Conservation (phyloP, 2,329 filamentous ascomycete genomes). For the Ambrosiella xylebori region DNA sequence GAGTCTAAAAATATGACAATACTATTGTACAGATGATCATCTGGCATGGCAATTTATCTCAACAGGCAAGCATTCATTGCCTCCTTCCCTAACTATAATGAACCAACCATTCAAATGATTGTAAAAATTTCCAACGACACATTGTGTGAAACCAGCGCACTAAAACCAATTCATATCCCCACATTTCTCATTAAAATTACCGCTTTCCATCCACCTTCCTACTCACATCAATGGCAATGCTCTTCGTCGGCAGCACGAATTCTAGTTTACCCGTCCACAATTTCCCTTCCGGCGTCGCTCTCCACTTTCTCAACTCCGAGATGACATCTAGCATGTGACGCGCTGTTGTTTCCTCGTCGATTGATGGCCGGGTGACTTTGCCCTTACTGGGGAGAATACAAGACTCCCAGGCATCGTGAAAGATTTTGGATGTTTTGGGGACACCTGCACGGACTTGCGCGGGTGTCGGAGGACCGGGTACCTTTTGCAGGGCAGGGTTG, state of each 20-base stretch:
- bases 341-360: conserved; percentile 2
- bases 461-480: conserved; percentile 30
- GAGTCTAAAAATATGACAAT: too few relatives aligned
- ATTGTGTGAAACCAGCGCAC: too few relatives aligned
- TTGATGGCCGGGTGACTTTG: not conserved
- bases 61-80: too few relatives aligned
- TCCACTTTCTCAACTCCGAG: not conserved
- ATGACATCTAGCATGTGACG: conserved; percentile 5
- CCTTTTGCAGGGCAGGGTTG: conserved; percentile 18
- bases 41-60: too few relatives aligned
- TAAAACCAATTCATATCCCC: too few relatives aligned
- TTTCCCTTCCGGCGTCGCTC: not conserved
- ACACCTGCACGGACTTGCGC: conserved; percentile 33
- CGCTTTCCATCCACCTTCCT: too few relatives aligned
- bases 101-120: too few relatives aligned
- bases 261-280: conserved; percentile 4
- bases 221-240: not conserved
- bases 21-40: too few relatives aligned
- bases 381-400: conserved; percentile 23
- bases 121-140: too few relatives aligned
- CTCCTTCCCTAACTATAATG: too few relatives aligned
- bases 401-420: conserved; percentile 34
- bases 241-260: not conserved
- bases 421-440: conserved; percentile 28
- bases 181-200: too few relatives aligned